Percentiles rank a stretch among this genome's conserved stretches.
Conservation (phyloP, 2,329 filamentous ascomycete species). For the Alternaria angustiovoidea region DNA sequence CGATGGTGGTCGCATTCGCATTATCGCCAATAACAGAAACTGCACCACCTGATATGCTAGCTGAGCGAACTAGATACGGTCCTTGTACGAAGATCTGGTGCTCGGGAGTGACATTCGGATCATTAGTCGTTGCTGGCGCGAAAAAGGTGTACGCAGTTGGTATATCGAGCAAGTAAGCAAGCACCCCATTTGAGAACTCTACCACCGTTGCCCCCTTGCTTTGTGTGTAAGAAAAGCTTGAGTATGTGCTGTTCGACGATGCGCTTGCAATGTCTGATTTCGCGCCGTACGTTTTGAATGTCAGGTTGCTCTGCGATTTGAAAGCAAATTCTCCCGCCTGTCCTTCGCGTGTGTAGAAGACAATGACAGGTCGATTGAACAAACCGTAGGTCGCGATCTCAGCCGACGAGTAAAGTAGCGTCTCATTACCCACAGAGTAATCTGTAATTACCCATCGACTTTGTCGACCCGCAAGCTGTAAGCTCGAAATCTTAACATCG, state of each 20-base stretch:
- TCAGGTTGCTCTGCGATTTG: slow-evolving; percentile 51
- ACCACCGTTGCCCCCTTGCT: slow-evolving; percentile 57
- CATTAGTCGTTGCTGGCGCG: slow-evolving; percentile 58
- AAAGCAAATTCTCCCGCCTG: slow-evolving; percentile 62
- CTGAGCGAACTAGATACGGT: slow-evolving; percentile 50
- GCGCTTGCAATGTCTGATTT: slow-evolving; percentile 47
- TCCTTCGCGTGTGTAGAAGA: slow-evolving; percentile 59
- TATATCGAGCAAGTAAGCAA: slow-evolving; percentile 63
- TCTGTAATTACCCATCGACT: slow-evolving; percentile 65
- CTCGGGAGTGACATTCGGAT: slow-evolving; percentile 56
- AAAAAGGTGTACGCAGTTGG: slow-evolving; percentile 65
- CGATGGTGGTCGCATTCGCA: slow-evolving; percentile 54
- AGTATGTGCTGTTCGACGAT: slow-evolving; percentile 22
- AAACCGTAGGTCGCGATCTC: slow-evolving; percentile 60
- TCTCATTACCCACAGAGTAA: slow-evolving; percentile 58
- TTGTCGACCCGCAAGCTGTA: slow-evolving; percentile 62
- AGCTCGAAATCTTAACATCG: slow-evolving; percentile 53
- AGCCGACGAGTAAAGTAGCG: slow-evolving; percentile 61
- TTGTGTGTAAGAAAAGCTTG: slow-evolving; percentile 58
- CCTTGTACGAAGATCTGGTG: slow-evolving; percentile 53
- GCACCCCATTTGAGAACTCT: slow-evolving; percentile 59
- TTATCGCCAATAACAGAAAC: slow-evolving; percentile 61
- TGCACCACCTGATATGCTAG: slow-evolving; percentile 48
- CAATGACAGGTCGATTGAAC: slow-evolving; percentile 59
- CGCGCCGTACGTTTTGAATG: slow-evolving; percentile 53